Evolutionary conservation across 2,329 filamentous ascomycete species (phyloP), one percentile per base, ranked within the genome.

Genomic region (Leptodontidium sp.): DNA sequence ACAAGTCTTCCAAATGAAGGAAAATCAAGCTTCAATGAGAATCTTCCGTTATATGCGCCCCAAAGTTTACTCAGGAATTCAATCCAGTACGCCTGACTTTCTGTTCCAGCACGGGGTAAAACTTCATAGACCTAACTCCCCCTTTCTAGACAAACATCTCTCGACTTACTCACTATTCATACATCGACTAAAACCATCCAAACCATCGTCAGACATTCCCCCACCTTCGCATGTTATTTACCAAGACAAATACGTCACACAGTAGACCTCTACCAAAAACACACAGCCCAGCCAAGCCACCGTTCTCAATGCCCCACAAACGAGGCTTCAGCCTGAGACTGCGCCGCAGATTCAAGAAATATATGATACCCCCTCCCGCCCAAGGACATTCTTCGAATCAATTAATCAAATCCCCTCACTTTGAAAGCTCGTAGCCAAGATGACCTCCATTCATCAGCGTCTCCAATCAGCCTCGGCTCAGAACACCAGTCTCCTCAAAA

Each of bases 401-500:
- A 40, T 14, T 21, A 58, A 38, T 38, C 17, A 35, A 55, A 21
- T 38, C 17, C 15, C 7, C 12, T 24, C 21, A 50, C 9, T 9
- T 24, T 40, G 12, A 55, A 21, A 40, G 38, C 7, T 40, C 8
- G 11, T 1, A 40, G 32, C 65, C 11, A 59, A 5, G 24, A 68
- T 68, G 69, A 32, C 68, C 3, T 64, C 67, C 52, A 64, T 74
- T 29, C 66, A 73, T 61, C 71, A 77, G 53, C 79, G 77, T 59
- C 82, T 86, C 68, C 77, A 77, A 53, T 75, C 79, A 7, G 81
- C 83, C 3, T 79, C 80, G 0, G 75, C 79, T 11, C 78, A 79
- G 49, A 84, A 86, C 72, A 75, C 68, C 3, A 78, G 82, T 47
- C 80, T 88, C 2, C 80, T 87, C 8, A 71, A 77, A 43, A 81